Base-by-base conservation (phyloP, 805 yeast genomes). In the Hanseniaspora singularis region DNA sequence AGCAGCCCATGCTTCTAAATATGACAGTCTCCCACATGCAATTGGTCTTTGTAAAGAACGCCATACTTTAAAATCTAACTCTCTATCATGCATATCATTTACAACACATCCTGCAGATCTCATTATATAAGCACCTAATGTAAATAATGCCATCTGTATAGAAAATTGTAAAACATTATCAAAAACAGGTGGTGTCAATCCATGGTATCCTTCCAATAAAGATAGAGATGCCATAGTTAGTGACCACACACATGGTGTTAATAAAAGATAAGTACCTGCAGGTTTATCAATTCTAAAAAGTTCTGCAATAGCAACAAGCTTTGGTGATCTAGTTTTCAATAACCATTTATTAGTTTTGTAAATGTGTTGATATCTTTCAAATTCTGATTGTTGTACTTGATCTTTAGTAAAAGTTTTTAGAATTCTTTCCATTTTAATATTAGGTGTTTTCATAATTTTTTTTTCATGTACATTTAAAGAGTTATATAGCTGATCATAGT, bases 21-120 rank as follows among this genome's bases (percentile, higher is more conserved):
- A 73, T 1, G 79, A 57, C 16, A 92, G 87, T 52, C 88, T 69
- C 0, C 94, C 89, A 30, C 94, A 76, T 0, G 99, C 88, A 40
- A 92, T 71, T n/a, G 99, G 99, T 57, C 99, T 70, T 57, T 79
- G 85, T 41, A 79, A 74, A 2, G 97, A 89, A 53, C 99, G 73
- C 8, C 81, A 81, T 3, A 92, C 98, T 61, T 86, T 74, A 52
- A 73, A 70, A 57, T 92, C 99, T 40, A 88, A 68, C 50, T 89
- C 71, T 45, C 86, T 68, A 60, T 92, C 99, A 59, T 80, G 68
- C 38, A 89, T 68, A 63, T 92, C 99, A 60, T 92, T 92, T 47
- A 92, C 79, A 0, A 95, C 88, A 61, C 99, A 92, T 0, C 98
- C 99, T 1, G 96, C 96, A 23, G 97, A 96, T 62, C 99, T 74